A percentile compares a stretch with the other conserved stretches of the same genome.
phyloP scores from a whole-genome alignment of 345 rosid species.

The Leavenworthia alabamica region DNA sequence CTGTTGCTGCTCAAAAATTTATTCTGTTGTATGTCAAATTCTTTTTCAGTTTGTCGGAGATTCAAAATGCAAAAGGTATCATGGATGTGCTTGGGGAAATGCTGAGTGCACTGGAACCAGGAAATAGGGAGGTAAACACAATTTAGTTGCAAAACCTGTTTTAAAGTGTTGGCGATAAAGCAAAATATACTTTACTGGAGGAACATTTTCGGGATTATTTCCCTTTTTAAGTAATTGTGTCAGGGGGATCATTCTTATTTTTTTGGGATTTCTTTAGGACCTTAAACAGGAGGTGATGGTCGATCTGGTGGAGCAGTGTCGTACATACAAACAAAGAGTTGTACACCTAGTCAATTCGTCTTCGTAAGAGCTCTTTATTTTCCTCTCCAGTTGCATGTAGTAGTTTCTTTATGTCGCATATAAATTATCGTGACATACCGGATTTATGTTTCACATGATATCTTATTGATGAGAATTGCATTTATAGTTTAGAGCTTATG shows the following conservation, averaged over 20 bases:
- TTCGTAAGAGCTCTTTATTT: conserved; percentile 50
- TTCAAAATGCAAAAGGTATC: conserved; percentile 95
- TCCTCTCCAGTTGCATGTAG: conserved; percentile 7
- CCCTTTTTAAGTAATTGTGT: not conserved
- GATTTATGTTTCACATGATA: not conserved
- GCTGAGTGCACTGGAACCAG: conserved; percentile 88
- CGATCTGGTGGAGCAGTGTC: conserved; percentile 96
- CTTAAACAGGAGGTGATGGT: conserved; percentile 93
- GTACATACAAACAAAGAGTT: conserved; percentile 91
- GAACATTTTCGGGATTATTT: not conserved
- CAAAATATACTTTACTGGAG: not conserved
- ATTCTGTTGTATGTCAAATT: conserved; percentile 27
- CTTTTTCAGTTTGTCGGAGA: conserved; percentile 75
- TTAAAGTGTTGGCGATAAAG: conserved; percentile 3
- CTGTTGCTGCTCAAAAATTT: conserved; percentile 10
- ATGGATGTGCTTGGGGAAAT: conserved; percentile 99
- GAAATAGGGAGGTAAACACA: conserved; percentile 69
- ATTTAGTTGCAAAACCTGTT: conserved; percentile 2
- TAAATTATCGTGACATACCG: not conserved
- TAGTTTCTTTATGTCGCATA: not conserved
- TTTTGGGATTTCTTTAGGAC: conserved; percentile 46
- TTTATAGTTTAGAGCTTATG: not conserved
- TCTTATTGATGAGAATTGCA: not conserved
- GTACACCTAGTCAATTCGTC: conserved; percentile 98
- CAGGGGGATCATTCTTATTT: conserved; percentile 4